Conservation (phyloP, 257 asterid genomes). For the Capsicum chinense region DNA sequence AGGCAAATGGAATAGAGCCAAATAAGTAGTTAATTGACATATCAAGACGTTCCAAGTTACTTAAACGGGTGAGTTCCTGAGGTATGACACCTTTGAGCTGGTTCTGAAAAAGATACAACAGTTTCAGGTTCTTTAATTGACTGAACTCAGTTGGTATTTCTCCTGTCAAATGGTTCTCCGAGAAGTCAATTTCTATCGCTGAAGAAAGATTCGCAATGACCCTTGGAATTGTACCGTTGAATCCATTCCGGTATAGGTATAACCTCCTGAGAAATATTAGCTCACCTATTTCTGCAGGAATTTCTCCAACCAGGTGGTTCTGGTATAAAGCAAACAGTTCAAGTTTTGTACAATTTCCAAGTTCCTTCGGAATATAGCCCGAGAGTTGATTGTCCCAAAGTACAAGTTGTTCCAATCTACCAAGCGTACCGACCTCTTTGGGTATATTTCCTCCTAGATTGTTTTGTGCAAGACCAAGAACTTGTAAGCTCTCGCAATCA, state of each 20-base stretch:
- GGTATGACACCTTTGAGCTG: constrained; percentile 78
- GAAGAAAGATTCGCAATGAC: constrained; percentile 75
- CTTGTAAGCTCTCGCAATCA: constrained; percentile 52
- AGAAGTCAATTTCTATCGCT: constrained; percentile 71
- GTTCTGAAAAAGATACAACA: constrained; percentile 71
- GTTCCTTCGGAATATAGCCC: constrained; percentile 32
- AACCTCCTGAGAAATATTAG: constrained; percentile 33
- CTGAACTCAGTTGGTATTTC: constrained; percentile 70
- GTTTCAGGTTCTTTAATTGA: constrained; percentile 47
- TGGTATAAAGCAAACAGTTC: constrained; percentile 24
- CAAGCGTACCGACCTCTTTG: constrained; percentile 25
- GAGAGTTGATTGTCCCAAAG: constrained; percentile 30
- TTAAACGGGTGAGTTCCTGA: constrained; percentile 61
- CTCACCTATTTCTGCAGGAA: constrained; percentile 30
- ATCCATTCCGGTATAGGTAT: constrained; percentile 69
- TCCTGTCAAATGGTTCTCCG: constrained; percentile 72
- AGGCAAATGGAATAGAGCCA: constrained; percentile 79
- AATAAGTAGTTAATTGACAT: constrained; percentile 73
- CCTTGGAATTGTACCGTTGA: constrained; percentile 77
- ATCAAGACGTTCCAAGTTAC: constrained; percentile 68
- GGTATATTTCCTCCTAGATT: constrained; percentile 40
- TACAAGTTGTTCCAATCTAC: constrained; percentile 19
- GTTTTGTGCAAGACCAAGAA: constrained; percentile 84
- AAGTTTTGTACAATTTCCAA: constrained; percentile 30
- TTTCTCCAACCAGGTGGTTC: constrained; percentile 32